Percentiles rank a stretch among this genome's conserved stretches.
phyloP scores from a whole-genome alignment of 2,329 filamentous ascomycete species.

The Immersiporthe knoxdaviesiana region DNA sequence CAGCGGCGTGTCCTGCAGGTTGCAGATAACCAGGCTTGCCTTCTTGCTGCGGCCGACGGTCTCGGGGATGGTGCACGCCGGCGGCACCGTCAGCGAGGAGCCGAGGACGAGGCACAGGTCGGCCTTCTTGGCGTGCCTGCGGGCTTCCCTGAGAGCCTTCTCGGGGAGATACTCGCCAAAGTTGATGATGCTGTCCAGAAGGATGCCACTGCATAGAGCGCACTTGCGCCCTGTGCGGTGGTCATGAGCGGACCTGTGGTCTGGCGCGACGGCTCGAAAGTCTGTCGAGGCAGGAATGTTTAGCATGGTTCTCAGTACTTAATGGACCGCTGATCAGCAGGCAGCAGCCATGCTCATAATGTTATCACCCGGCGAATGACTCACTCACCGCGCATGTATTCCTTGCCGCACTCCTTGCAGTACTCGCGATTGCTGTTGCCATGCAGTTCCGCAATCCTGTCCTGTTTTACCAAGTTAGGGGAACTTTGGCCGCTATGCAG shows the following conservation, averaged over 20 bases:
- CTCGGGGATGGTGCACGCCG: constrained; percentile 47
- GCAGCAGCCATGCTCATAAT: neutral
- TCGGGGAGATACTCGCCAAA: constrained; percentile 45
- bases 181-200: constrained; percentile 51
- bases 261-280: constrained; percentile 48
- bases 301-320: too few relatives aligned
- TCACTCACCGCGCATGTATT: constrained; percentile 48
- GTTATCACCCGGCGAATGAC: neutral
- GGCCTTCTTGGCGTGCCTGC: constrained; percentile 43
- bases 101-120: constrained; percentile 52
- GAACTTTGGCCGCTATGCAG: too few relatives aligned
- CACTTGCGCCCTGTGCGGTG: constrained; percentile 53
- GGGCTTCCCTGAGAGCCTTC: constrained; percentile 39
- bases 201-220: constrained; percentile 41
- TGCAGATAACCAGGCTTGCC: constrained; percentile 48
- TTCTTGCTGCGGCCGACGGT: constrained; percentile 37
- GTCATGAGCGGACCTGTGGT: constrained; percentile 47
- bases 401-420: constrained; percentile 49
- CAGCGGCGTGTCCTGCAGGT: constrained; percentile 48
- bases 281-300: constrained; percentile 37
- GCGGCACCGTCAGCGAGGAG: constrained; percentile 48
- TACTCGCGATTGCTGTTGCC: constrained; percentile 52
- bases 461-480: constrained; percentile 34
- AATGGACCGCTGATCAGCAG: too few relatives aligned
- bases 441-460: constrained; percentile 50